A percentile compares a stretch with the other conserved stretches of the same genome.
Evolutionary conservation across 23 red algal species (phyloP).

Genomic region (Pyropia yezoensis): DNA sequence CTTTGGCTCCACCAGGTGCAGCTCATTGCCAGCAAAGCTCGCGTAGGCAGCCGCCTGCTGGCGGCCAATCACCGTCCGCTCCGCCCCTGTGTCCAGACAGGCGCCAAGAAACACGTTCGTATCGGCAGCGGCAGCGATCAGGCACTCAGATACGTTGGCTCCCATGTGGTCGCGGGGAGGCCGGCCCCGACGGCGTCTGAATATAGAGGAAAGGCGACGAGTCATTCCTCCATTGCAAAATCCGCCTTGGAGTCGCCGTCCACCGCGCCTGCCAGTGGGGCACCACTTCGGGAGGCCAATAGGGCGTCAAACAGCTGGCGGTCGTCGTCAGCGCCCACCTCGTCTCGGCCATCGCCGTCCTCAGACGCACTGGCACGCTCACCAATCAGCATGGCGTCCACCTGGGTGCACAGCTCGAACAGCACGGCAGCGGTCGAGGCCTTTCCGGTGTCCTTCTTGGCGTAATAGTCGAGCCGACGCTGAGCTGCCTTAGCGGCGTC

Average conservation of each 20-base stretch:
- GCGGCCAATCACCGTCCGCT: background rate
- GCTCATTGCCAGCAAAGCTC: background rate
- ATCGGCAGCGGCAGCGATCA: background rate
- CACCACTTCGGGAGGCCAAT: background rate
- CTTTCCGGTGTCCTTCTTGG: conserved; percentile 9
- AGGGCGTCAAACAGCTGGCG: background rate
- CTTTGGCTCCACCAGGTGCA: too few species aligned
- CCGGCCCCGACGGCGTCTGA: background rate
- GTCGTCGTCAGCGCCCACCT: background rate
- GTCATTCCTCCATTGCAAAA: background rate
- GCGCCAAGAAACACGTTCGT: background rate
- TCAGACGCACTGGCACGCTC: background rate
- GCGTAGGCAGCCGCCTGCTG: too few species aligned
- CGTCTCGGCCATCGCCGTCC: background rate
- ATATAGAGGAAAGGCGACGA: background rate
- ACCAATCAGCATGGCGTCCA: background rate
- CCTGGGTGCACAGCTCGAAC: background rate
- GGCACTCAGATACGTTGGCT: background rate
- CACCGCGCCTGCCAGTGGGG: background rate
- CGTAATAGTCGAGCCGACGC: conserved; percentile 10
- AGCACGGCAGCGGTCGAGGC: background rate
- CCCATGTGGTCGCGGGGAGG: background rate
- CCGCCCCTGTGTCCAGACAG: background rate
- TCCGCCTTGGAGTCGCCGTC: background rate
- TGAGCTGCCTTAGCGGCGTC: conserved; percentile 6